Base-by-base conservation (phyloP, 2,329 filamentous ascomycete genomes). In the Boeremia lycopersici region DNA sequence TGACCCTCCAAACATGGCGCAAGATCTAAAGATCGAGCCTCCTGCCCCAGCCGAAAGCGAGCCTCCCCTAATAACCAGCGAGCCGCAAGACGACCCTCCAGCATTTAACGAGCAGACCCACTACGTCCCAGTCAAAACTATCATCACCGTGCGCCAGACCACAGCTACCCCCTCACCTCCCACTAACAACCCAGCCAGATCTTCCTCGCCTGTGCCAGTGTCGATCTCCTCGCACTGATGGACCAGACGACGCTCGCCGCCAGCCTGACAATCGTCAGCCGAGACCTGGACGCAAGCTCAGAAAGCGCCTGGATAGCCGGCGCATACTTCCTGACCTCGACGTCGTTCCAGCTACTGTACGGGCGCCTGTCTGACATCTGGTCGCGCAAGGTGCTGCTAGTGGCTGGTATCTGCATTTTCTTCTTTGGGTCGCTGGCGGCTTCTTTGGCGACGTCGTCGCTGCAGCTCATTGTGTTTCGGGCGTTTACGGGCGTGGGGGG, bases 331-430 rank as follows among this genome's bases (percentile, higher is more conserved):
- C 79, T 86, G 31, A 82, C 82, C 26, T 84, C 83, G 53, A 88
- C 86, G 0, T 82, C 84, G 29, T 89, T 88, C 58, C 85, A 86
- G 60, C 82, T 87, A 53, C 77, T 89, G 0, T 88, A 88, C 65
- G 86, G 86, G 10, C 79, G 84, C 4, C 66, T 87, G 2, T 86
- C 84, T 0, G 84, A 88, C 68, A 84, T 87, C 2, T 81, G 86
- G 56, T 84, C 84, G 34, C 62, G 63, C 46, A 67, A 65, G 39
- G 60, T 63, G 63, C 87, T 15, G 76, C 76, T 10, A 80, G 81
- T 74, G 84, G 9, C 75, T 74, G 1, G 70, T 84, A 33, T 76
- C 87, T 9, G 78, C 78, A 23, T 64, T 3, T 64, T 64, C 45
- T 64, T 65, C 53, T 86, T 31, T 81, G 82, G 10, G 82, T 87